Evolutionary conservation across 768 basidiomycete species (phyloP).

Genomic region (Phylloporus sp.): DNA sequence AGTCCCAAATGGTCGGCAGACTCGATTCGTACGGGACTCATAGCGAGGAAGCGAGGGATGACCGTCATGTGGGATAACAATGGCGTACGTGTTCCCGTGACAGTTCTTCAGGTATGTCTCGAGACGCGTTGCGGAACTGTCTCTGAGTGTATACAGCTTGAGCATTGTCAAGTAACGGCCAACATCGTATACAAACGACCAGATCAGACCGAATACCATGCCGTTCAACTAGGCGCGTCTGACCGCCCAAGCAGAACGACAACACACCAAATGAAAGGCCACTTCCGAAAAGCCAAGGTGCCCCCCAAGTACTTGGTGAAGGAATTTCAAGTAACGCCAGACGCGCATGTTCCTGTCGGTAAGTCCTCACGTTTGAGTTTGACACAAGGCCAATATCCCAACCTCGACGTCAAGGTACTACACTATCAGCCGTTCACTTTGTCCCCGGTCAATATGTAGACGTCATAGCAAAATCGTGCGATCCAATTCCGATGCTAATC

Average conservation of each 20-base stretch:
- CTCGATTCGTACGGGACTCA: constrained; percentile 84
- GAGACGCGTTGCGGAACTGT: constrained; percentile 5
- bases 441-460: constrained; percentile 97
- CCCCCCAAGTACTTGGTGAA: constrained; percentile 77
- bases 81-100: constrained; percentile 84
- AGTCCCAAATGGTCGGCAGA: constrained; percentile 74
- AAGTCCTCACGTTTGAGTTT: constrained; percentile 25
- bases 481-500: not conserved
- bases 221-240: constrained; percentile 89
- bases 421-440: constrained; percentile 86
- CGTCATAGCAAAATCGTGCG: constrained; percentile 85
- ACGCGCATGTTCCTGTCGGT: constrained; percentile 90
- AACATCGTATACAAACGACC: constrained; percentile 62
- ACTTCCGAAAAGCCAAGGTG: constrained; percentile 81
- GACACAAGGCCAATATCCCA: not conserved
- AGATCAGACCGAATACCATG: constrained; percentile 74
- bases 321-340: constrained; percentile 84
- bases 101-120: constrained; percentile 81
- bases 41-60: constrained; percentile 97
- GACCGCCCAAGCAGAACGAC: constrained; percentile 69
- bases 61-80: constrained; percentile 88
- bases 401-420: constrained; percentile 62
- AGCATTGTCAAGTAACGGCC: constrained; percentile 85
- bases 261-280: constrained; percentile 78
- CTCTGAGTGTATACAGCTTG: constrained; percentile 46